Evolutionary conservation across 768 basidiomycete genomes (phyloP).

Genomic region (Tubosaeta sp.): DNA sequence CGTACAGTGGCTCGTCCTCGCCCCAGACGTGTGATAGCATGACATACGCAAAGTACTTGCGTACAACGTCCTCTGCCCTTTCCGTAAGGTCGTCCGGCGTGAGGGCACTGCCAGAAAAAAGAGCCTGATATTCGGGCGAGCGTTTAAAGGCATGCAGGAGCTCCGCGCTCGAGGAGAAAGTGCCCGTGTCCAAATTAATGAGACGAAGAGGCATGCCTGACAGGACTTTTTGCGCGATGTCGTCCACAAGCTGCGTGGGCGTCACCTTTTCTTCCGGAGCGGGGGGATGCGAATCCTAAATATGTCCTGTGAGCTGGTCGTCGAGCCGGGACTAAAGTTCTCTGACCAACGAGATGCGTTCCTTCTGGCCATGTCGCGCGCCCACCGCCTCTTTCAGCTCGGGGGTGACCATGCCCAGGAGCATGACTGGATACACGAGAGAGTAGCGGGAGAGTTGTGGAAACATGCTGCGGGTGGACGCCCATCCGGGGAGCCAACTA

Average conservation of each 20-base stretch:
- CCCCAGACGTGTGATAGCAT: constrained; percentile 30
- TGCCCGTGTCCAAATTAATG: constrained; percentile 18
- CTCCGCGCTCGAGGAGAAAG: constrained; percentile 16
- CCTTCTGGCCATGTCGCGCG: neutral
- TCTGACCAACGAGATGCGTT: constrained; percentile 2
- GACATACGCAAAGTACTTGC: constrained; percentile 22
- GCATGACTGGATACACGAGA: constrained; percentile 10
- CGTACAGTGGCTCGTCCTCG: constrained; percentile 24
- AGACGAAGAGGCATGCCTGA: constrained; percentile 22
- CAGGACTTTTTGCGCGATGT: constrained; percentile 14
- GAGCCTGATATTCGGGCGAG: constrained; percentile 11
- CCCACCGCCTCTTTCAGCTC: neutral
- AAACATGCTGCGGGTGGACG: neutral
- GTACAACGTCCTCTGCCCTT: constrained; percentile 11
- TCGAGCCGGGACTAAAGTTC: neutral
- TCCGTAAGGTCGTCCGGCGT: constrained; percentile 9
- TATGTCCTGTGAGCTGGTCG: neutral
- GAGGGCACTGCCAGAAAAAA: constrained; percentile 9
- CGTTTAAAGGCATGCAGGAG: constrained; percentile 15
- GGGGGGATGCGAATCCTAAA: neutral
- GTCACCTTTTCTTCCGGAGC: constrained; percentile 3
- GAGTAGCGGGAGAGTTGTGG: constrained; percentile 5
- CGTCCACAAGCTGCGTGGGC: constrained; percentile 15
- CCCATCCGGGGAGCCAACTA: neutral
- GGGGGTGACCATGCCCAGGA: neutral